These are phyloP conservation scores for Aquilaria malaccensis DNA, from an alignment of 345 rosid genomes.

Conservation along the genomic window DNA sequence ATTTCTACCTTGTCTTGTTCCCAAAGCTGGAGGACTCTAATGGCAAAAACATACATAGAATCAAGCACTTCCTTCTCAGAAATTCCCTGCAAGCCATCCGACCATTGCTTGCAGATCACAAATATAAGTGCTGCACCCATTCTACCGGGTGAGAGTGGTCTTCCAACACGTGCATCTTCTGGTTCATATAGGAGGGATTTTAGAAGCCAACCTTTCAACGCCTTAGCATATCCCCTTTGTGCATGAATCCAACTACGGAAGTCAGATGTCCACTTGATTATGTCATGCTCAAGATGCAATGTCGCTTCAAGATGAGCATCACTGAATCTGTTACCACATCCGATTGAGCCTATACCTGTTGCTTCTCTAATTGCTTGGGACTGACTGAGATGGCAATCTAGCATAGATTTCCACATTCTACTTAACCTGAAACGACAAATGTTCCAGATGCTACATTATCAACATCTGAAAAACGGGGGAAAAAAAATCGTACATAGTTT, in stretches of 20 bases:
- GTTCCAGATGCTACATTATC: not conserved
- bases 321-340: constrained; percentile 45
- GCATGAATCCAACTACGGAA: constrained; percentile 70
- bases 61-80: constrained; percentile 76
- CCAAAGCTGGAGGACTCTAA: constrained; percentile 60
- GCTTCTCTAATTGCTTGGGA: constrained; percentile 64
- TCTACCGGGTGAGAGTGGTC: constrained; percentile 85
- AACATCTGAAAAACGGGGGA: too few relatives aligned
- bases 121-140: constrained; percentile 86
- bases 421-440: constrained; percentile 38
- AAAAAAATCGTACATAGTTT: too few relatives aligned
- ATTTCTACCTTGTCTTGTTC: constrained; percentile 56
- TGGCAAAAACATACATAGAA: constrained; percentile 56
- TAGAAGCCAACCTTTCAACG: constrained; percentile 70
- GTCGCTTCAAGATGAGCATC: constrained; percentile 58
- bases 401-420: constrained; percentile 87
- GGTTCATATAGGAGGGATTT: constrained; percentile 76
- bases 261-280: constrained; percentile 54
- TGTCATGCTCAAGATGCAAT: constrained; percentile 56
- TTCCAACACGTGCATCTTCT: constrained; percentile 75
- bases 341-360: constrained; percentile 40
- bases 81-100: constrained; percentile 57
- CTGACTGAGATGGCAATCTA: constrained; percentile 71
- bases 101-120: constrained; percentile 88
- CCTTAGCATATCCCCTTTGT: constrained; percentile 60